A percentile compares a stretch with the other conserved stretches of the same genome.
Conservation (phyloP, 768 basidiomycete species). For the Trametes cingulata region DNA sequence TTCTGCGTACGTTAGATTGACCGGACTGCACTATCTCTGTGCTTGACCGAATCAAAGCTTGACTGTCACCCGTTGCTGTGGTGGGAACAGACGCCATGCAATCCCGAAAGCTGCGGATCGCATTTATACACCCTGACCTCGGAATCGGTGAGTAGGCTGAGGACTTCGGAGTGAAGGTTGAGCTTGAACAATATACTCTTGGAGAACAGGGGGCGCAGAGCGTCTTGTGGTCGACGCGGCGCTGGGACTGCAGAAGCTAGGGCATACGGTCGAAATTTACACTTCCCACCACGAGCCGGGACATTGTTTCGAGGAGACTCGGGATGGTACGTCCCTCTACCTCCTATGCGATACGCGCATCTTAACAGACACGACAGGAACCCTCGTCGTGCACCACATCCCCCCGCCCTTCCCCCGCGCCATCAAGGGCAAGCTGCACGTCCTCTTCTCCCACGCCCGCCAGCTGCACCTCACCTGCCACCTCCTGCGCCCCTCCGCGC, state of each 20-base stretch:
- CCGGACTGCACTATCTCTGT: too few relatives aligned
- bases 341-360: neutral
- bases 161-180: neutral
- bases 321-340: constrained; percentile 62
- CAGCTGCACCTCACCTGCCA: constrained; percentile 80
- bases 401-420: constrained; percentile 79
- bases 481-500: constrained; percentile 52
- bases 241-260: constrained; percentile 78
- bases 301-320: constrained; percentile 93
- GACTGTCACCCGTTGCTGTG: too few relatives aligned
- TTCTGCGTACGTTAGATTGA: too few relatives aligned
- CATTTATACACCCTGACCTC: constrained; percentile 92
- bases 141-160: constrained; percentile 74
- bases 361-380: constrained; percentile 50
- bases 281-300: constrained; percentile 89
- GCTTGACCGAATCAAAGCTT: too few relatives aligned
- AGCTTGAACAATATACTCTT: neutral
- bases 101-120: constrained; percentile 48
- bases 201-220: constrained; percentile 82
- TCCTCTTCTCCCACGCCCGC: constrained; percentile 84
- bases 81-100: neutral
- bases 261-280: constrained; percentile 86
- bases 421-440: constrained; percentile 78
- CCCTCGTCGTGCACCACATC: constrained; percentile 73
- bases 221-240: constrained; percentile 95